phyloP scores from a whole-genome alignment of 2,329 filamentous ascomycete genomes.

The Lachnellula occidentalis region DNA sequence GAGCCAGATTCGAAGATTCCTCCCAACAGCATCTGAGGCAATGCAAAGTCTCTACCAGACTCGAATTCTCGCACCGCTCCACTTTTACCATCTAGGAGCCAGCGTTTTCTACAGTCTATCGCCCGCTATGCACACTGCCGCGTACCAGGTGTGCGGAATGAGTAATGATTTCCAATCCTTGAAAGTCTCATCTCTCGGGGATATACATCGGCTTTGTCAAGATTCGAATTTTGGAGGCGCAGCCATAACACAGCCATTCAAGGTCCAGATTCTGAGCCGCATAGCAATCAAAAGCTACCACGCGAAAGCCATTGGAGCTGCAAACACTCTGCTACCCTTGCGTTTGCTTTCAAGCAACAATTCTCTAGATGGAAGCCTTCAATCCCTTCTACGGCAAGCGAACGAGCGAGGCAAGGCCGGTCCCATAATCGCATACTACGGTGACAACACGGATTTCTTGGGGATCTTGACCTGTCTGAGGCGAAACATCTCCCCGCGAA shows the following conservation, averaged over 20 bases:
- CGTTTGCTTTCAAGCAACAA: slow-evolving; percentile 37
- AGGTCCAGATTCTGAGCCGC: slow-evolving; percentile 62
- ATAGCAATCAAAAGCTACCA: slow-evolving; percentile 65
- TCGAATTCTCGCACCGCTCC: slow-evolving; percentile 63
- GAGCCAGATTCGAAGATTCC: slow-evolving; percentile 26
- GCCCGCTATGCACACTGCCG: slow-evolving; percentile 71
- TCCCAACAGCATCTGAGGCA: slow-evolving; percentile 53
- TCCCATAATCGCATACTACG: slow-evolving; percentile 63
- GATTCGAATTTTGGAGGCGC: slow-evolving; percentile 67
- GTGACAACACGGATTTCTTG: slow-evolving; percentile 79
- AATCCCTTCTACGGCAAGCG: slow-evolving; percentile 30
- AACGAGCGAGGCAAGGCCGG: slow-evolving; percentile 58
- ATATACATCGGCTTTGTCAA: slow-evolving; percentile 57
- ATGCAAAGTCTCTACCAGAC: slow-evolving; percentile 61
- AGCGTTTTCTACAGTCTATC: slow-evolving; percentile 68
- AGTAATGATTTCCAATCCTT: slow-evolving; percentile 62
- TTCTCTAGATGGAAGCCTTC: slow-evolving; percentile 44
- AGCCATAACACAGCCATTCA: slow-evolving; percentile 68
- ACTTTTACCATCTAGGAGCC: slow-evolving; percentile 69
- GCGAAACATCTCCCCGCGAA: slow-evolving; percentile 66
- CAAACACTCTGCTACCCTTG: slow-evolving; percentile 71
- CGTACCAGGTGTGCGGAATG: slow-evolving; percentile 61
- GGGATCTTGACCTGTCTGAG: slow-evolving; percentile 70
- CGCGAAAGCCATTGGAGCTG: slow-evolving; percentile 68
- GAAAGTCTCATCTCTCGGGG: slow-evolving; percentile 56